Evolutionary conservation across 2,329 filamentous ascomycete species (phyloP), one percentile per base, ranked within the genome.

Genomic region (Trichophyton schoenleinii): DNA sequence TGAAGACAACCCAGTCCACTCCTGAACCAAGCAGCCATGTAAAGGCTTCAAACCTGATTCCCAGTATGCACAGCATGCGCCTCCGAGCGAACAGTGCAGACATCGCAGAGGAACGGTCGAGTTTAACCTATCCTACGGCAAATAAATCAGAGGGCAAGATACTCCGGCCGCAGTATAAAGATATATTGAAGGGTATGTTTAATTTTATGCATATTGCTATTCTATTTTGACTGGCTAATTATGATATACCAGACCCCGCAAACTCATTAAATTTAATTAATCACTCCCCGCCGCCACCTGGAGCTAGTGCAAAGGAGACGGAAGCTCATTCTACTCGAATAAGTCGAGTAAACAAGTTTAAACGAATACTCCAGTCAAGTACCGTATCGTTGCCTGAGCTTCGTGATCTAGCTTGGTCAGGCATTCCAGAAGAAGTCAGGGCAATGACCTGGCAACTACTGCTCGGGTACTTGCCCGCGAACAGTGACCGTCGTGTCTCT

Each of bases 391-490:
- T 97, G 1, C 79, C 87, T 18, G 92, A 97, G 60, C 80, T 99
- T 25, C 84, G 94, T 64, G 81, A 90, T 62, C 80, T 91, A 36
- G 91, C 94, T 34, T 99, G 95, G 94, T 94, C 91, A 59, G 94
- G 94, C 11, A 83, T 97, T 41, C 95, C 94, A 0, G 87, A 90
- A 68, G 95, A 99, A 77, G 91, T 99, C 18, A 89, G 95, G 61
- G 90, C 94, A 58, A 96, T 99, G 87, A 94, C 92, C n/a, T 99
- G 94, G 94, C 91, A 97, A 74, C 80, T 99, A 25, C 80, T 99
- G 20, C 83, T 99, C 25, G 94, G 92, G 62, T 99, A 99, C 73
- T 82, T 99, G 3, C 94, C 95, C 0, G 95, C 92, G n/a, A 96
- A 91, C 70, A 95, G 91, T 68, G 95, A 99, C 72, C 83, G 94